Percentiles rank a stretch among this genome's conserved stretches.
These are phyloP conservation scores for Alternaria burnsii DNA, from an alignment of 2,329 filamentous ascomycete genomes.

Conservation along the genomic window DNA sequence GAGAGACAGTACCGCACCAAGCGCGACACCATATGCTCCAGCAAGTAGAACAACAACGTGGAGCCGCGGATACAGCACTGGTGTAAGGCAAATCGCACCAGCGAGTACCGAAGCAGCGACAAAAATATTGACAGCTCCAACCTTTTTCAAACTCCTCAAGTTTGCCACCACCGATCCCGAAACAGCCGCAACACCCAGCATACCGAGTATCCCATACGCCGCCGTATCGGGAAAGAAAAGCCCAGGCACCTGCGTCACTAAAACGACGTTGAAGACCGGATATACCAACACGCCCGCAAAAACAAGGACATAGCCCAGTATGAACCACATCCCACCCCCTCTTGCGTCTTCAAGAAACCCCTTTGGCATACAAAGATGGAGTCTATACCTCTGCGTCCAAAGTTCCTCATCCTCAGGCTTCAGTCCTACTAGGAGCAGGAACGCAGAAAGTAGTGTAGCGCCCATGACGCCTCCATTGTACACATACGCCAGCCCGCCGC, in stretches of 20 bases:
- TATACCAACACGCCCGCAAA: neutral
- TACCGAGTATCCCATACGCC: conserved; percentile 6
- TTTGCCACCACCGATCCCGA: conserved; percentile 4
- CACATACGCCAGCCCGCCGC: neutral
- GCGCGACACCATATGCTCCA: conserved; percentile 11
- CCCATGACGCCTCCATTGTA: conserved; percentile 6
- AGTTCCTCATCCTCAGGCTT: neutral
- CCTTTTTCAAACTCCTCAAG: neutral
- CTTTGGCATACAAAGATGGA: neutral
- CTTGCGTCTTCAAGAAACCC: neutral
- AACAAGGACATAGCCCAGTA: neutral
- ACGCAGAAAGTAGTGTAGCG: conserved; percentile 15
- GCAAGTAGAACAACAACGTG: neutral
- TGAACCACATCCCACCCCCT: neutral
- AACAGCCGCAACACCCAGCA: conserved; percentile 12
- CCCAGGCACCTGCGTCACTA: neutral
- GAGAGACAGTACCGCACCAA: conserved; percentile 12
- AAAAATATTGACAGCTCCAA: conserved; percentile 15
- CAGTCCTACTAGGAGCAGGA: conserved; percentile 10
- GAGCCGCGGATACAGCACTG: neutral
- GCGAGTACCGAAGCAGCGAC: conserved; percentile 1
- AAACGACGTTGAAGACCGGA: neutral
- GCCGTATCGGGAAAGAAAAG: neutral
- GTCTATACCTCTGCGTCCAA: neutral
- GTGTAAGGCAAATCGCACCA: neutral